Evolutionary conservation across 768 basidiomycete species (phyloP).

Genomic region (Auriscalpium orientale): DNA sequence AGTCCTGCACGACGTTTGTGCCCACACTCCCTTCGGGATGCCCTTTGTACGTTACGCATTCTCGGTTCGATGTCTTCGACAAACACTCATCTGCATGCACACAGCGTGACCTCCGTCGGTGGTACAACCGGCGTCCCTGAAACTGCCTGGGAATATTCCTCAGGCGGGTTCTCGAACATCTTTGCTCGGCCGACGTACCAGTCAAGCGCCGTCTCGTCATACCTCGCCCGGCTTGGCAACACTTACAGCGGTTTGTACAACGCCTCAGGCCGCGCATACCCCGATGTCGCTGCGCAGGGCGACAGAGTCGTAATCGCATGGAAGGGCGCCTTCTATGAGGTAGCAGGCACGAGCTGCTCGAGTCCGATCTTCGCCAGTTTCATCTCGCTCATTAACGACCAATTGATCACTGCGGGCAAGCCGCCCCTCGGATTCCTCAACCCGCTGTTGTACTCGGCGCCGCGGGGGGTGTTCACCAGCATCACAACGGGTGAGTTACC

Average conservation of each 20-base stretch:
- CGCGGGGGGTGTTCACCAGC: neutral
- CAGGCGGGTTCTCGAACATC: slow-evolving; percentile 25
- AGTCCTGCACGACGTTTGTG: slow-evolving; percentile 23
- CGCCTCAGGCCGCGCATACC: slow-evolving; percentile 35
- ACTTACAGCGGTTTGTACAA: slow-evolving; percentile 25
- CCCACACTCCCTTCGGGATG: slow-evolving; percentile 29
- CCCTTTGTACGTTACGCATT: slow-evolving; percentile 20
- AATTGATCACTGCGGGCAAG: slow-evolving; percentile 21
- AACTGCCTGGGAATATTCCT: slow-evolving; percentile 18
- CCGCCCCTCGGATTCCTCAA: slow-evolving; percentile 16
- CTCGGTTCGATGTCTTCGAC: neutral
- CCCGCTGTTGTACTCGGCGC: slow-evolving; percentile 14
- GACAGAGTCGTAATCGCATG: slow-evolving; percentile 19
- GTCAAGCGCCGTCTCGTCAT: slow-evolving; percentile 27
- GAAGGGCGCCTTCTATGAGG: neutral
- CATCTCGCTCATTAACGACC: slow-evolving; percentile 28
- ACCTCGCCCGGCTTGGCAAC: slow-evolving; percentile 27
- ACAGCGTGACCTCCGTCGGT: neutral
- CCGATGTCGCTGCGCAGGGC: slow-evolving; percentile 40
- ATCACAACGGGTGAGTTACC: neutral
- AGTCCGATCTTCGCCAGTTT: slow-evolving; percentile 28
- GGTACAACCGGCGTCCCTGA: slow-evolving; percentile 9
- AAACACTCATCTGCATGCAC: neutral
- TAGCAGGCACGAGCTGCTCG: slow-evolving; percentile 26
- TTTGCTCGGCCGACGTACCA: slow-evolving; percentile 29